A percentile compares a stretch with the other conserved stretches of the same genome.
Conservation (phyloP, 2,329 filamentous ascomycete genomes). For the Trichophyton equinum region DNA sequence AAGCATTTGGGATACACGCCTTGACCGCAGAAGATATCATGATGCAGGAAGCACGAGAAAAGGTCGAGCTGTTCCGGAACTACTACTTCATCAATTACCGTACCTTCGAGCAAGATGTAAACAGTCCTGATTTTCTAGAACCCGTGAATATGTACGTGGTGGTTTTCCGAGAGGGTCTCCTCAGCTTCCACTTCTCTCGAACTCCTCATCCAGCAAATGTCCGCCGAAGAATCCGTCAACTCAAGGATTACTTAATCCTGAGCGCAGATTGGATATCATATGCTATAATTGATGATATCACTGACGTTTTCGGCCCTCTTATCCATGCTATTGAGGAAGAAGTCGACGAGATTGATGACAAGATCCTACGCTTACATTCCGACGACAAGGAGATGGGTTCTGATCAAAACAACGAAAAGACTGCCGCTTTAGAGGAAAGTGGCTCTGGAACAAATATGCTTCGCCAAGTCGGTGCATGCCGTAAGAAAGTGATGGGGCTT, state of each 20-base stretch:
- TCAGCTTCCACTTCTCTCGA: constrained; percentile 95
- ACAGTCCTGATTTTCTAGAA: constrained; percentile 80
- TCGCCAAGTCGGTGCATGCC: constrained; percentile 77
- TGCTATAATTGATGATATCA: constrained; percentile 95
- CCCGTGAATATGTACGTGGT: constrained; percentile 97
- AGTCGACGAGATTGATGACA: constrained; percentile 92
- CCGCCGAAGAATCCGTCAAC: constrained; percentile 77
- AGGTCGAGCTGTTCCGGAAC: constrained; percentile 91
- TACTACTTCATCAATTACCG: constrained; percentile 99
- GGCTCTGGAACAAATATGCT: constrained; percentile 65
- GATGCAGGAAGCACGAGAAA: constrained; percentile 93
- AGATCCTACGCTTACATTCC: constrained; percentile 71
- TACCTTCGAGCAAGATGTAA: constrained; percentile 88
- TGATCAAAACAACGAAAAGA: constrained; percentile 18
- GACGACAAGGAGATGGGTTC: constrained; percentile 26
- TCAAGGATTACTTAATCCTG: constrained; percentile 85
- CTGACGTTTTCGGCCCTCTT: constrained; percentile 83
- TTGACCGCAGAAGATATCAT: constrained; percentile 93
- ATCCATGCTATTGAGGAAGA: constrained; percentile 92
- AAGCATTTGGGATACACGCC: constrained; percentile 90
- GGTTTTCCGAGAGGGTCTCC: constrained; percentile 87
- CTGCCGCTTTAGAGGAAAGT: constrained; percentile 32
- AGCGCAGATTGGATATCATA: constrained; percentile 98
- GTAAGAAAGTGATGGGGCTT: constrained; percentile 94
- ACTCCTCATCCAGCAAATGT: constrained; percentile 95